Conservation (phyloP, 805 yeast genomes). For the Yamadazyma olivae region DNA sequence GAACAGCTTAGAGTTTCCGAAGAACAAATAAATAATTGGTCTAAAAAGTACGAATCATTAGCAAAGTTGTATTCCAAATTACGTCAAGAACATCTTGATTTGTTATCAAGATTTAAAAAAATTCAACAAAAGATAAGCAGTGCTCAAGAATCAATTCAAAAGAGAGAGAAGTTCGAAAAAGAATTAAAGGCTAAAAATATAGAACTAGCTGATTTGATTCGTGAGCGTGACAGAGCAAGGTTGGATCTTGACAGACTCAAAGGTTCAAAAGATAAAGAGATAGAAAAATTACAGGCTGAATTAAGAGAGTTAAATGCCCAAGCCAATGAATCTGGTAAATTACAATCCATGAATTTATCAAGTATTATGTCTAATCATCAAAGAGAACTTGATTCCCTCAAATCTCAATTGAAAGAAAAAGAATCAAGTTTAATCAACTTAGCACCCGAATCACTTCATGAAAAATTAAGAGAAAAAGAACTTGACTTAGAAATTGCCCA, state of each 20-base stretch:
- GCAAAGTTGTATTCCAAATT: constrained; percentile 88
- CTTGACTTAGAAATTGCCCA: constrained; percentile 76
- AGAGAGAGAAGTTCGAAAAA: constrained; percentile 75
- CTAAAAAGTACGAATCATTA: constrained; percentile 80
- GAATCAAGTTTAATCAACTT: constrained; percentile 19
- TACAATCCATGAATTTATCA: constrained; percentile 61
- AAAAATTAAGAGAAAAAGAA: constrained; percentile 60
- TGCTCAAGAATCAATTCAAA: constrained; percentile 87
- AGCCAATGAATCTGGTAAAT: constrained; percentile 57
- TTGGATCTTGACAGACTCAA: constrained; percentile 71
- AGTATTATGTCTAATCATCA: constrained; percentile 55
- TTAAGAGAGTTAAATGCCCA: constrained; percentile 58
- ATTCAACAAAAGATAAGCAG: constrained; percentile 81
- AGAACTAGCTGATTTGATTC: constrained; percentile 82
- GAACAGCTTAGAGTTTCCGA: constrained; percentile 65
- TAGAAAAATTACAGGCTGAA: constrained; percentile 63
- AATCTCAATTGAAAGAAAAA: constrained; percentile 42
- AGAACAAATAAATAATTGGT: constrained; percentile 77
- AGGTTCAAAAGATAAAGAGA: constrained; percentile 62
- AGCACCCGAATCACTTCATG: constrained; percentile 35
- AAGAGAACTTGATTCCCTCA: constrained; percentile 55
- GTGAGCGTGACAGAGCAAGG: constrained; percentile 87
- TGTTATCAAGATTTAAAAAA: constrained; percentile 74
- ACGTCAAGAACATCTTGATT: constrained; percentile 84
- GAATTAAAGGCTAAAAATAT: constrained; percentile 83